Evolutionary conservation across 192 early-diverging fungal species (phyloP).

Genomic region (Coemansia aciculifera): DNA sequence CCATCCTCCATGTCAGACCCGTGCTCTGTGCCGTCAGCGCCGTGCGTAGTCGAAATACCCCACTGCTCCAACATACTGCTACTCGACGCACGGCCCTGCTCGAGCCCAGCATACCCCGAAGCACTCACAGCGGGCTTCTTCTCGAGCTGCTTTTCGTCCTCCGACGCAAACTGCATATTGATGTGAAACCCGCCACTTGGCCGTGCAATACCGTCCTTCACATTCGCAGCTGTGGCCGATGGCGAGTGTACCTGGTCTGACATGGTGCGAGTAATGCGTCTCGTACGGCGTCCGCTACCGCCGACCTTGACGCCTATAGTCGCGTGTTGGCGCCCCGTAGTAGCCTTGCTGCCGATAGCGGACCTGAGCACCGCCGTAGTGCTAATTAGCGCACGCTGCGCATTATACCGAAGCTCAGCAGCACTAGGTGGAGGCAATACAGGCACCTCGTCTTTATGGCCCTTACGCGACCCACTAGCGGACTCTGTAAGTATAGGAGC

Average conservation of each 20-base stretch:
- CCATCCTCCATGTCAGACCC: neutral
- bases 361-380: slow-evolving; percentile 35
- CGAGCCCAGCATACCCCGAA: slow-evolving; percentile 15
- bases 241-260: slow-evolving; percentile 17
- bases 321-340: neutral
- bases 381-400: slow-evolving; percentile 48
- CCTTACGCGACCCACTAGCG: neutral
- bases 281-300: neutral
- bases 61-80: slow-evolving; percentile 46
- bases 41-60: slow-evolving; percentile 31
- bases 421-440: slow-evolving; percentile 40
- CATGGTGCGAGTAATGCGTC: slow-evolving; percentile 7
- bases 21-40: neutral
- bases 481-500: slow-evolving; percentile 30
- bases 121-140: neutral
- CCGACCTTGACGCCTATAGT: slow-evolving; percentile 8
- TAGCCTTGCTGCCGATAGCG: slow-evolving; percentile 10
- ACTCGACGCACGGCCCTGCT: slow-evolving; percentile 32
- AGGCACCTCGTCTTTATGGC: slow-evolving; percentile 3
- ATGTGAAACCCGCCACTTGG: slow-evolving; percentile 25
- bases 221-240: neutral
- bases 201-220: neutral
- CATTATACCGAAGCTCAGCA: slow-evolving; percentile 43
- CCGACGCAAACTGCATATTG: slow-evolving; percentile 29
- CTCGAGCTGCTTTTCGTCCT: neutral